Evolutionary conservation across 148 eudicot species (phyloP), one percentile per base, ranked within the genome.

Genomic region (Silene uniflora): DNA sequence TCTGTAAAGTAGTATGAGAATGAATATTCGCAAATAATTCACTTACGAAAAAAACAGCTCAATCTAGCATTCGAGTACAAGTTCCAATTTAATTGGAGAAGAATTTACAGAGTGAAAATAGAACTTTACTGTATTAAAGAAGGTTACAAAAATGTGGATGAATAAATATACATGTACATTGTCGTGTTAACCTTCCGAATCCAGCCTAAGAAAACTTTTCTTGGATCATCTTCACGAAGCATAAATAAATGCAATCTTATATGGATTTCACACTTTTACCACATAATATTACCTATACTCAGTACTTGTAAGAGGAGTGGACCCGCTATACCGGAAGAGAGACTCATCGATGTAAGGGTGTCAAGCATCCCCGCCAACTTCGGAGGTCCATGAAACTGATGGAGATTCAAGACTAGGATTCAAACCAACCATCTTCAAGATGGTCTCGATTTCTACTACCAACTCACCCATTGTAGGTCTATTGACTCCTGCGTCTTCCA

Each of bases 391-490:
- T 3, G 81, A 73, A 61, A 73, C 75, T 9, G 49, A 18, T 18
- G 55, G 56, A 14, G 81, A 81, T 69, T 81, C 84, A 25, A 58
- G 73, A 46, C 69, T 62, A 16, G 84, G 84, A 62, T 73, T 77
- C 67, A 77, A 23, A 17, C 84, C 84, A 39, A 54, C 72, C 75
- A 62, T 77, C 67, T 77, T 73, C 17, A 68, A 7, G 74, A 81
- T 81, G 35, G 62, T 74, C 78, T 94, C 98, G 2, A 94, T 85
- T 19, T 77, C 59, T 82, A 89, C 91, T 17, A 94, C 98, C n/a
- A 90, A 87, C 62, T 91, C 97, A 11, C 91, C 79, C 98, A 94
- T 94, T 12, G 85, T 58, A 32, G 96, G 97, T 0, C 97, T 87
- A 63, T 88, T 86, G 0, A 74, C 75, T 16, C 91, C 91, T 27